Evolutionary conservation across 768 basidiomycete species (phyloP), one percentile per base, ranked within the genome.

Genomic region (Suillus lakei): DNA sequence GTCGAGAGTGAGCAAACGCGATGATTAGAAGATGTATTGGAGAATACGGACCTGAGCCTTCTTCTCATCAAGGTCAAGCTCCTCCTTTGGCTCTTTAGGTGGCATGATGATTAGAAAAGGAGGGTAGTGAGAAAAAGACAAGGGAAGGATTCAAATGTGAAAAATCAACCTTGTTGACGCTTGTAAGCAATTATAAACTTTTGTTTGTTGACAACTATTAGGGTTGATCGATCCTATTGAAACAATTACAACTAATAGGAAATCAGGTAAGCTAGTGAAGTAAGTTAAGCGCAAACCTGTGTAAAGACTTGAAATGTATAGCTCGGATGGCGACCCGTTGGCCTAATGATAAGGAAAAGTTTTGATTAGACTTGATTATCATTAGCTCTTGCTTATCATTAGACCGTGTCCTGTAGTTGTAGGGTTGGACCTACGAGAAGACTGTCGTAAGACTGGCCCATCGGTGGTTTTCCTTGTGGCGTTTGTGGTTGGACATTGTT

Each of bases 201-300:
- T 77, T 76, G 77, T 77, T 77, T 77, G 77, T 77, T 77, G 76
- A 78, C 78, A 50, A 62, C 72, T 77, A 77, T 77, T 77, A 70
- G 76, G 76, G 62, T 76, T 73, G 60, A 61, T n/a, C n/a, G n/a
- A n/a, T 48, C 34, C 56, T 55, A 78, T 77, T 77, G 77, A 78
- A 77, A 77, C 77, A 39, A 58, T 58, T 58, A 16, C 72, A 77
- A 76, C 73, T 75, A 39, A 58, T 58, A 77, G n/a, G 51, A 68
- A 54, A 76, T 76, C 73, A 72, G 54, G 75, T 78, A 76, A 76
- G 69, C 74, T 39, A 70, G 70, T 48, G 50, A 61, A n/a, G 39
- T 60, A 34, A n/a, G n/a, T 55, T 34, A 36, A 38, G 36, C 23
- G 9, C 56, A 26, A 58, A 58, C 56, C 56, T 58, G 34, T 54